Base-by-base conservation (phyloP, 306 rosid species). In the Glycyrrhiza uralensis region DNA sequence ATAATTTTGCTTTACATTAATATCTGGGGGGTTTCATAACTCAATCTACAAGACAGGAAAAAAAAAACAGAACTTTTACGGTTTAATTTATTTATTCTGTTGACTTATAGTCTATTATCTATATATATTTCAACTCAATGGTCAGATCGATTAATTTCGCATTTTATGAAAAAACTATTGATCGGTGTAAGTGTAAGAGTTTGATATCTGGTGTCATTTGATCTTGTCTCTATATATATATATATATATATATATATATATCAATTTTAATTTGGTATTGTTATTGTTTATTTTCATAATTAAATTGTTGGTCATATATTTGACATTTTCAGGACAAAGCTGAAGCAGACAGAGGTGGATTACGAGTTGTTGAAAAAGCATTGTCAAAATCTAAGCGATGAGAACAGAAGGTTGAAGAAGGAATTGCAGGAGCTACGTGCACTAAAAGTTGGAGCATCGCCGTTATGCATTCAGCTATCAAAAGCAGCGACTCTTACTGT, bases 281-380 rank as follows among this genome's bases (percentile, higher is more conserved):
- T 29, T 7, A 20, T 19, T 20, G 15, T 71, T 2, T 30, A 33
- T 4, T 33, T 33, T 10, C 12, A 10, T 33, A 44, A 13, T n/a
- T 35, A 36, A 36, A 5, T 24, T 5, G 12, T 56, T 6, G n/a
- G n/a, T n/a, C n/a, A 1, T 26, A 4, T 10, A 35, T 35, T 7
- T 7, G 13, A 12, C 17, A 47, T 9, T 68, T 49, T 35, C 85
- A 93, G 98, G 87, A 90, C 93, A 0, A 93, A 93, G 82, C 56
- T 90, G 88, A 93, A 93, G 79, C 90, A 93, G 61, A 89, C 89
- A 36, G 97, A 90, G 78, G 80, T 83, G 39, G 93, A 93, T n/a
- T 74, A 84, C 2, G 93, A 90, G 77, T 71, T 82, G n/a, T 60
- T 89, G 89, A 89, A 86, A 82, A 93, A 87, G 72, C 82, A 78